Percentiles rank a stretch among this genome's conserved stretches.
These are phyloP conservation scores for Candida boidinii DNA, from an alignment of 805 yeast species.

Conservation along the genomic window DNA sequence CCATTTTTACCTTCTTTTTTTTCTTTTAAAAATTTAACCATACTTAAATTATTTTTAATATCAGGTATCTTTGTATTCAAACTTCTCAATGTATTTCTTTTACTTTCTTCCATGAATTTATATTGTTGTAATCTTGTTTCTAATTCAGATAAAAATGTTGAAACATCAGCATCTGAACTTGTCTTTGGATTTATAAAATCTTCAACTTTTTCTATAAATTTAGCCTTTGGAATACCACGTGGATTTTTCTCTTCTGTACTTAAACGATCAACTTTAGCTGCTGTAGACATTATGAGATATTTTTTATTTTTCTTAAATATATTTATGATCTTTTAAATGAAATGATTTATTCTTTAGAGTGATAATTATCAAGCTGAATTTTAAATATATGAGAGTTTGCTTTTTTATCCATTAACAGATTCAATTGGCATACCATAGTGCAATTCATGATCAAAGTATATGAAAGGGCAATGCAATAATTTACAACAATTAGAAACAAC, in stretches of 20 bases:
- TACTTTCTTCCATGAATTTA: conserved; percentile 72
- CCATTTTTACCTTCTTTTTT: conserved; percentile 29
- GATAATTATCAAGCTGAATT: no score
- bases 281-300: neutral
- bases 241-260: conserved; percentile 59
- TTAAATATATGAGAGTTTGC: no score
- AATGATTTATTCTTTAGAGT: no score
- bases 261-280: no score
- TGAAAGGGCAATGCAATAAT: no score
- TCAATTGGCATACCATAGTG: no score
- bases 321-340: no score
- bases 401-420: no score
- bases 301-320: neutral
- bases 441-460: no score
- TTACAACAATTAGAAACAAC: no score
- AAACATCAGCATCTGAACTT: conserved; percentile 22
- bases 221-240: conserved; percentile 95
- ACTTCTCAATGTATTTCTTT: conserved; percentile 38
- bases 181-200: conserved; percentile 46
- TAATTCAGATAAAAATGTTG: conserved; percentile 54
- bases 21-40: conserved; percentile 51
- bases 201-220: conserved; percentile 79
- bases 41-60: conserved; percentile 72
- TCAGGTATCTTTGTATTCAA: conserved; percentile 80
- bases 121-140: conserved; percentile 88